These are phyloP conservation scores for Globisporangium spiculum DNA, from an alignment of 352 stramenopile species.

Conservation along the genomic window DNA sequence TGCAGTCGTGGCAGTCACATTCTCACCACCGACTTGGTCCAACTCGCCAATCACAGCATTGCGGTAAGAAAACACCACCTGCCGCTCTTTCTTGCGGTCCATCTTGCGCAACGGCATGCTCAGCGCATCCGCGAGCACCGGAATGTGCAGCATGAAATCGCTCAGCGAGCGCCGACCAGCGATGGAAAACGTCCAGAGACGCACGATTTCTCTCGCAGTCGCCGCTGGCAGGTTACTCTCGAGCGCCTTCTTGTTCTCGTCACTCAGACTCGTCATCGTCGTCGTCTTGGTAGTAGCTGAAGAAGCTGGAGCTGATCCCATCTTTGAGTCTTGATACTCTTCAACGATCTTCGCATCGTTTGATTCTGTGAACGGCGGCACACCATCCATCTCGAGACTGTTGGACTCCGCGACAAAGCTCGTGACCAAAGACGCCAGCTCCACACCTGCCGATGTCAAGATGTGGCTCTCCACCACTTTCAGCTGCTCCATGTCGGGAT, in stretches of 20 bases:
- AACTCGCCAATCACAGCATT: constrained; percentile 45
- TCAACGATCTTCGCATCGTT: constrained; percentile 3
- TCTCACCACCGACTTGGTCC: constrained; percentile 27
- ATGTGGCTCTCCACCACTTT: constrained; percentile 50
- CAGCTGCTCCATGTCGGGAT: constrained; percentile 39
- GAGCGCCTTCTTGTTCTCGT: constrained; percentile 63
- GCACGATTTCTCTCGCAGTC: constrained; percentile 49
- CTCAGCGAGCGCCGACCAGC: constrained; percentile 53
- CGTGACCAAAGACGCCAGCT: constrained; percentile 56
- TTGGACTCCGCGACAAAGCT: constrained; percentile 68
- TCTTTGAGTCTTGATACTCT: background rate
- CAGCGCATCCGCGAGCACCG: constrained; percentile 51
- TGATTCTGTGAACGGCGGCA: constrained; percentile 29
- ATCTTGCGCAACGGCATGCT: constrained; percentile 77
- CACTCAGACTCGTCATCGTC: constrained; percentile 39
- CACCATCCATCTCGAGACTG: constrained; percentile 50
- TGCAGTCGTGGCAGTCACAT: constrained; percentile 29
- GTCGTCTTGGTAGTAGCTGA: background rate
- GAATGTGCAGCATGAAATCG: constrained; percentile 64
- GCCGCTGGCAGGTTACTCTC: constrained; percentile 51
- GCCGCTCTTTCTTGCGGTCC: constrained; percentile 82
- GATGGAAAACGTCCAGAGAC: constrained; percentile 66
- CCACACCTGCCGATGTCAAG: constrained; percentile 42
- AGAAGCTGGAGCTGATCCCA: background rate
- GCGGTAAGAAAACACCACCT: constrained; percentile 63